Evolutionary conservation across 352 stramenopile genomes (phyloP).

Genomic region (Phytopythium oedochilum): DNA sequence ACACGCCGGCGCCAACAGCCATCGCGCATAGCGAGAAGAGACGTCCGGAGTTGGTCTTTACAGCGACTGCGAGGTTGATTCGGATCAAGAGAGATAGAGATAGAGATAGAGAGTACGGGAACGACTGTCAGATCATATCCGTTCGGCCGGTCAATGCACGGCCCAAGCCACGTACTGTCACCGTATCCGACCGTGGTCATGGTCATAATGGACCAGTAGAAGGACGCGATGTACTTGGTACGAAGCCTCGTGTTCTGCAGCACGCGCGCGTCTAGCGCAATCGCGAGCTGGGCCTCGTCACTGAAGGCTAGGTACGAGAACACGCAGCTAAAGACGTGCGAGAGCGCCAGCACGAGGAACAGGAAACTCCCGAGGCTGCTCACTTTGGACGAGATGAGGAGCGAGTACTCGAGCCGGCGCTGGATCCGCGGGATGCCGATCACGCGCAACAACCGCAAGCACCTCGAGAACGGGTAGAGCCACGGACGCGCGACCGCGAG

Average conservation of each 20-base stretch:
- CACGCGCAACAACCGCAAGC: constrained; percentile 49
- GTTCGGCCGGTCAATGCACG: background rate
- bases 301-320: constrained; percentile 71
- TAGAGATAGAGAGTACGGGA: background rate
- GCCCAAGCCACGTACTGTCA: constrained; percentile 38
- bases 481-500: constrained; percentile 17
- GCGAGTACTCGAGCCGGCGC: constrained; percentile 57
- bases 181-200: constrained; percentile 80
- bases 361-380: constrained; percentile 73
- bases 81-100: background rate
- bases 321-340: constrained; percentile 79
- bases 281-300: constrained; percentile 38
- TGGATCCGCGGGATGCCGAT: constrained; percentile 49
- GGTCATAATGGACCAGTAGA: constrained; percentile 88
- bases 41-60: constrained; percentile 56
- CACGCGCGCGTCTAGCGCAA: constrained; percentile 31
- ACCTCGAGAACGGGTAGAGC: constrained; percentile 45
- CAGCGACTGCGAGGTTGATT: constrained; percentile 36
- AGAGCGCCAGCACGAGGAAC: constrained; percentile 64
- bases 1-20: constrained; percentile 72
- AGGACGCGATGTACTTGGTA: constrained; percentile 69
- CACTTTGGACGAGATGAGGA: constrained; percentile 75
- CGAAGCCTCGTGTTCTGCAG: constrained; percentile 49
- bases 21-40: constrained; percentile 73
- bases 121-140: background rate